These are phyloP conservation scores for Sungouiozyma intestinalis DNA, from an alignment of 805 yeast genomes.

Conservation along the genomic window DNA sequence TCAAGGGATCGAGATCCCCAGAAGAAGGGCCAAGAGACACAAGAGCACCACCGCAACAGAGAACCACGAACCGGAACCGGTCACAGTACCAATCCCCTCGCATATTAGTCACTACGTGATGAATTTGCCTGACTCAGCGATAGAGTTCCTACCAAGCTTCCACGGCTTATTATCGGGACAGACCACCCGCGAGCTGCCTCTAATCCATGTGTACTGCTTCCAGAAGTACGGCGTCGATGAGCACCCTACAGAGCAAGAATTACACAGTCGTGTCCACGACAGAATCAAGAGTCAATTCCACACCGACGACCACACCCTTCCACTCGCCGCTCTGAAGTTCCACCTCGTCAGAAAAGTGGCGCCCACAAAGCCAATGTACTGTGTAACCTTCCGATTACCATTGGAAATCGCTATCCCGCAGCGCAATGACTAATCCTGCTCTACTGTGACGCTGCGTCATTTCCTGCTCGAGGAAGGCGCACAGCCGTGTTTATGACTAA, in stretches of 20 bases:
- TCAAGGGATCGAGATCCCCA: slow-evolving; percentile 31
- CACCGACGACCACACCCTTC: slow-evolving; percentile 36
- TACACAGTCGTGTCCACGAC: slow-evolving; percentile 54
- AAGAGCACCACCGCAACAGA: slow-evolving; percentile 19
- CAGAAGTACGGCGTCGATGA: slow-evolving; percentile 75
- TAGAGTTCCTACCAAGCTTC: slow-evolving; percentile 69
- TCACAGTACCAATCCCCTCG: slow-evolving; percentile 14
- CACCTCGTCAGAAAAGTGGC: slow-evolving; percentile 91
- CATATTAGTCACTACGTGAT: slow-evolving; percentile 63
- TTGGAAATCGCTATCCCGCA: slow-evolving; percentile 6
- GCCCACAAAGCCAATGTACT: slow-evolving; percentile 94
- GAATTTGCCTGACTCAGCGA: slow-evolving; percentile 92
- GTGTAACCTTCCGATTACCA: slow-evolving; percentile 71
- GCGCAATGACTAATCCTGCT: background rate
- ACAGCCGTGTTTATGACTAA: background rate
- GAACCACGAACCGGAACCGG: slow-evolving; percentile 12
- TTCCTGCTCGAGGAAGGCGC: background rate
- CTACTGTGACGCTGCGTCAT: background rate
- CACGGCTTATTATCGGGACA: slow-evolving; percentile 53
- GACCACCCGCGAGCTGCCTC: slow-evolving; percentile 52
- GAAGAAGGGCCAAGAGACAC: slow-evolving; percentile 22
- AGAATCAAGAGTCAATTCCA: slow-evolving; percentile 38
- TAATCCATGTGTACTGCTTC: slow-evolving; percentile 83
- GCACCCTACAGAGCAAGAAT: slow-evolving; percentile 59
- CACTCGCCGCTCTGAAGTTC: slow-evolving; percentile 43